Evolutionary conservation across 805 yeast species (phyloP).

Genomic region (Kuraishia hungarica): DNA sequence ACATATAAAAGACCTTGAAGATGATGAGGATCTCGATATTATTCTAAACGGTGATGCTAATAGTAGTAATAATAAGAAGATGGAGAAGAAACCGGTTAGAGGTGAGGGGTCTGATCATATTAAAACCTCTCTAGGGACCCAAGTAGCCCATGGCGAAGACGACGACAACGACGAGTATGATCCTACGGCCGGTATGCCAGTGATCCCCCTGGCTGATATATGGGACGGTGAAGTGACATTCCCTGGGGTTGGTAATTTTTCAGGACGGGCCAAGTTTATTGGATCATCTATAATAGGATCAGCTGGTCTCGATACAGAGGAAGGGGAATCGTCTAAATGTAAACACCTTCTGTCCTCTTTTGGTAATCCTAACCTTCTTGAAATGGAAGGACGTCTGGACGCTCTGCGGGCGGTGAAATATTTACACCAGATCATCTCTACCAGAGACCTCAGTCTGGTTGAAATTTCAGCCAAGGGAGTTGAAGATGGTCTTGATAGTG

Average conservation of each 20-base stretch:
- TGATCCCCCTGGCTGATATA: not conserved
- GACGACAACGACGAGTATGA: slow-evolving; percentile 11
- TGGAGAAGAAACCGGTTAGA: too few relatives aligned
- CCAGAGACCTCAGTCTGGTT: slow-evolving; percentile 47
- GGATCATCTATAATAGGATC: slow-evolving; percentile 1
- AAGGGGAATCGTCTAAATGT: not conserved
- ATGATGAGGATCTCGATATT: not conserved
- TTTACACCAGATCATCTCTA: slow-evolving; percentile 32
- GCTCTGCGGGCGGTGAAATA: slow-evolving; percentile 46
- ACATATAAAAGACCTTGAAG: not conserved
- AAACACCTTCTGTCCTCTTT: not conserved
- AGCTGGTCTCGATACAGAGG: not conserved
- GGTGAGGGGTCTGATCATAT: not conserved
- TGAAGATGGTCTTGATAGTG: slow-evolving; percentile 7
- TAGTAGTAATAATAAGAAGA: too few relatives aligned
- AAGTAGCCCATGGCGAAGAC: too few relatives aligned
- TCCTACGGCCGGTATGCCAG: slow-evolving; percentile 12
- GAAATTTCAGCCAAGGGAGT: slow-evolving; percentile 27
- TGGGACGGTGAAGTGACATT: slow-evolving; percentile 10
- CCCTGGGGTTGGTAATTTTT: slow-evolving; percentile 7
- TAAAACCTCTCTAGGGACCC: not conserved
- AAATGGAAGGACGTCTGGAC: slow-evolving; percentile 59
- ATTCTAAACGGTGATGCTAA: not conserved
- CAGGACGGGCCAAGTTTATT: slow-evolving; percentile 2
- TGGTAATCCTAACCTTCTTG: slow-evolving; percentile 16